phyloP scores from a whole-genome alignment of 306 rosid genomes.

The Styphnolobium japonicum region DNA sequence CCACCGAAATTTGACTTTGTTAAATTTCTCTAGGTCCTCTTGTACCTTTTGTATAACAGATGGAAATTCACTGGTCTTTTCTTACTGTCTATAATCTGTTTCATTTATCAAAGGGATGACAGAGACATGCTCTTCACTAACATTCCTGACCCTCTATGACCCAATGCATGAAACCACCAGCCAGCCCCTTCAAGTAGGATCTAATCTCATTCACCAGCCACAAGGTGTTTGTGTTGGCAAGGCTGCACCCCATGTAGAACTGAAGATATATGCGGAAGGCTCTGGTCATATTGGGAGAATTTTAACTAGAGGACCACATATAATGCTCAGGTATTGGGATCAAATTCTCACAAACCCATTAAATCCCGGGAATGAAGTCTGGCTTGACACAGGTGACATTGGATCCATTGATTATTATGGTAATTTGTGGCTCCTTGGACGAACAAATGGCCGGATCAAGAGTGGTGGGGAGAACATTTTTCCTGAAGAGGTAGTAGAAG shows the following conservation, averaged over 20 bases:
- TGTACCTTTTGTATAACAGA: background rate
- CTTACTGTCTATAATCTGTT: conserved; percentile 20
- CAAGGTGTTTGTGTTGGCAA: conserved; percentile 91
- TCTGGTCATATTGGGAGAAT: conserved; percentile 59
- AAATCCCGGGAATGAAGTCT: conserved; percentile 34
- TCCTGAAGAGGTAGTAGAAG: conserved; percentile 76
- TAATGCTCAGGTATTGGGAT: conserved; percentile 80
- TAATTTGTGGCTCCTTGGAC: conserved; percentile 78
- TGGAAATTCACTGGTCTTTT: conserved; percentile 13
- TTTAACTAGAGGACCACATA: conserved; percentile 93
- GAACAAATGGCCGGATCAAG: conserved; percentile 72
- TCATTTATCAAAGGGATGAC: conserved; percentile 69
- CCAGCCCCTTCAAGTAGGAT: conserved; percentile 22
- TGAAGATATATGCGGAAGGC: conserved; percentile 49
- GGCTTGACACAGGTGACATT: conserved; percentile 94
- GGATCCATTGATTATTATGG: conserved; percentile 71
- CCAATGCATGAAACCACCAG: conserved; percentile 37
- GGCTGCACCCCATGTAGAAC: conserved; percentile 90
- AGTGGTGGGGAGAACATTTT: conserved; percentile 94
- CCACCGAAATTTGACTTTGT: background rate
- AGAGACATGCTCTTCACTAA: conserved; percentile 80
- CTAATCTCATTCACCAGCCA: conserved; percentile 32
- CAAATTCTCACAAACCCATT: conserved; percentile 40
- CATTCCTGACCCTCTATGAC: conserved; percentile 63
- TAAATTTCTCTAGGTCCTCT: background rate